Evolutionary conservation across 148 eudicot species (phyloP).

Genomic region (Diospyros kaki): DNA sequence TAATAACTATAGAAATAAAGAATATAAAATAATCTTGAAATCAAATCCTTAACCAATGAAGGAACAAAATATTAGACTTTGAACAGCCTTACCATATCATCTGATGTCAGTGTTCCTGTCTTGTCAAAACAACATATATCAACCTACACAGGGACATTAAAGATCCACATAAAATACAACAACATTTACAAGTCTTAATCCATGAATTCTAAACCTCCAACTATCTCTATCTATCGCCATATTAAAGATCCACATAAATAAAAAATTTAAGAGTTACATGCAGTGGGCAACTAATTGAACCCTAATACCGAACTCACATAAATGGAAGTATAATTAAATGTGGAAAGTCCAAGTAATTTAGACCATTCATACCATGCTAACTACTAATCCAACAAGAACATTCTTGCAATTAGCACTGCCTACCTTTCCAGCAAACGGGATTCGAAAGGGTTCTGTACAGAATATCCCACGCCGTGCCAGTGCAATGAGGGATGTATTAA

Average conservation of each 20-base stretch:
- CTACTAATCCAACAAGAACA: not conserved
- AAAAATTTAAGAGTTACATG: too few relatives aligned
- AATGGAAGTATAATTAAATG: not conserved
- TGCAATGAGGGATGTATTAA: slow-evolving; percentile 96
- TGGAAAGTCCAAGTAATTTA: not conserved
- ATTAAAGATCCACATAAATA: not conserved
- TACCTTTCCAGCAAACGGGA: slow-evolving; percentile 99
- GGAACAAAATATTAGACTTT: slow-evolving; percentile 4
- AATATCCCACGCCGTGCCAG: slow-evolving; percentile 87
- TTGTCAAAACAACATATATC: slow-evolving; percentile 99
- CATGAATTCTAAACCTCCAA: too few relatives aligned
- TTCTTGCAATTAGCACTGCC: slow-evolving; percentile 3
- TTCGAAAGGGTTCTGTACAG: slow-evolving; percentile 96
- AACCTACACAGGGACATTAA: slow-evolving; percentile 47
- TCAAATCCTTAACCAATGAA: not conserved
- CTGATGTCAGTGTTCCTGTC: slow-evolving; percentile 96
- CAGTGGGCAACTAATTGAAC: too few relatives aligned
- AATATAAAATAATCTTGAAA: not conserved
- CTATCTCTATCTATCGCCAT: too few relatives aligned
- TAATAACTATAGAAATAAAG: not conserved
- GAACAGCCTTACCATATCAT: slow-evolving; percentile 82
- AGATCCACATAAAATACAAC: not conserved
- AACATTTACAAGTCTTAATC: too few relatives aligned
- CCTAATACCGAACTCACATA: not conserved
- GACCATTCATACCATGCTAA: not conserved